These are phyloP conservation scores for Parastagonospora nodorum DNA, from an alignment of 2,329 filamentous ascomycete species.

Conservation along the genomic window DNA sequence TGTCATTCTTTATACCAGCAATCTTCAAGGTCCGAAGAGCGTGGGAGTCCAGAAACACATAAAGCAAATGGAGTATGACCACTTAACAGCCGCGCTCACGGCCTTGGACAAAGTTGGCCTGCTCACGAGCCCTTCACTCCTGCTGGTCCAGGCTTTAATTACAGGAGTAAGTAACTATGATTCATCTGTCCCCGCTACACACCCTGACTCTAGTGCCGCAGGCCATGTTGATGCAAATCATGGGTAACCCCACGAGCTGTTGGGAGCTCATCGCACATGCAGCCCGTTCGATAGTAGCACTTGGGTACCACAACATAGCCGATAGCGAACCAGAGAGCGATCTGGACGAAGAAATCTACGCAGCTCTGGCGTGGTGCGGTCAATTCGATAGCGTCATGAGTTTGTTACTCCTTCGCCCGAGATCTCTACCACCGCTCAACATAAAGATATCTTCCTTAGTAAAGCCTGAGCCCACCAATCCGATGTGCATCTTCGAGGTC, in stretches of 20 bases:
- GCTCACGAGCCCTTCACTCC: constrained; percentile 30
- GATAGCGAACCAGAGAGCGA: constrained; percentile 21
- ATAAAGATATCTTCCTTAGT: constrained; percentile 32
- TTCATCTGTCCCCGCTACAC: not conserved
- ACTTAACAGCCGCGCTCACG: constrained; percentile 36
- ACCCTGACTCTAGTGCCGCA: constrained; percentile 6
- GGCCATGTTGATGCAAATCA: constrained; percentile 40
- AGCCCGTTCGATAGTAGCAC: constrained; percentile 37
- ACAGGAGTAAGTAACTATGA: constrained; percentile 29
- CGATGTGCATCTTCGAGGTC: constrained; percentile 29
- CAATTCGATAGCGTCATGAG: constrained; percentile 40
- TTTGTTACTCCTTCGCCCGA: constrained; percentile 35
- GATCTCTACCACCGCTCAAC: constrained; percentile 32
- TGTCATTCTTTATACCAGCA: constrained; percentile 29
- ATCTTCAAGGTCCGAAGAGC: constrained; percentile 29
- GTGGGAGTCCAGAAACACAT: constrained; percentile 30
- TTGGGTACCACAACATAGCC: constrained; percentile 35
- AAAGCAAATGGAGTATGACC: constrained; percentile 31
- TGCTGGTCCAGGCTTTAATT: constrained; percentile 37
- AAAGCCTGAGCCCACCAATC: constrained; percentile 25
- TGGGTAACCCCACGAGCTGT: constrained; percentile 39
- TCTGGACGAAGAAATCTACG: constrained; percentile 31
- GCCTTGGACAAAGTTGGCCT: constrained; percentile 37
- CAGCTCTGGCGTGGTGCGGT: constrained; percentile 36
- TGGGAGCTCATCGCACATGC: constrained; percentile 40